These are phyloP conservation scores for Vanderwaltozyma polyspora DNA, from an alignment of 805 yeast genomes.

Conservation along the genomic window DNA sequence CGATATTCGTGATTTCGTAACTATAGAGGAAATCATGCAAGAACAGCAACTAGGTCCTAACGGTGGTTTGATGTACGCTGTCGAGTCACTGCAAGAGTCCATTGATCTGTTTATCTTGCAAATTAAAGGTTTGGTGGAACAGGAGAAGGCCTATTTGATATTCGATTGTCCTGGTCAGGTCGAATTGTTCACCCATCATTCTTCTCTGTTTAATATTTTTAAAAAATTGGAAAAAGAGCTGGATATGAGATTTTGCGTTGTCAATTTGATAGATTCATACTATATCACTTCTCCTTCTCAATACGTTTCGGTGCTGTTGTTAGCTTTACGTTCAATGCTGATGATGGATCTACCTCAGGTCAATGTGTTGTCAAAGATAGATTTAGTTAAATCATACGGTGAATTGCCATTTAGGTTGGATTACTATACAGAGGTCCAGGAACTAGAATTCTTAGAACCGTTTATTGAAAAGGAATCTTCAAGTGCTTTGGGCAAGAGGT, in stretches of 20 bases:
- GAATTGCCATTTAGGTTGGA: constrained; percentile 71
- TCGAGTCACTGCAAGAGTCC: constrained; percentile 52
- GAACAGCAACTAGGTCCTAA: constrained; percentile 65
- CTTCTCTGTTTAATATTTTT: constrained; percentile 60
- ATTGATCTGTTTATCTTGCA: constrained; percentile 48
- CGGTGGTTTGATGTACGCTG: constrained; percentile 84
- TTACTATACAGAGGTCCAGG: constrained; percentile 88
- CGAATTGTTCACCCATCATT: constrained; percentile 85
- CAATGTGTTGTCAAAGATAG: constrained; percentile 87
- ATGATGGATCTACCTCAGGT: constrained; percentile 88
- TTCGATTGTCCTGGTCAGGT: constrained; percentile 96
- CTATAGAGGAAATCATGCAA: constrained; percentile 69
- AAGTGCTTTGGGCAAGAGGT: constrained; percentile 51
- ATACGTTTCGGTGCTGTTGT: constrained; percentile 67
- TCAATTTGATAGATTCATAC: constrained; percentile 72
- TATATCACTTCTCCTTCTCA: constrained; percentile 81
- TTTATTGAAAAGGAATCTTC: constrained; percentile 64
- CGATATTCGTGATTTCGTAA: constrained; percentile 68
- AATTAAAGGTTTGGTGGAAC: constrained; percentile 43
- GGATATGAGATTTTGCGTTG: constrained; percentile 71
- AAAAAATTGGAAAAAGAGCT: constrained; percentile 48
- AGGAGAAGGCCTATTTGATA: constrained; percentile 52
- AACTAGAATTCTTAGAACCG: constrained; percentile 58
- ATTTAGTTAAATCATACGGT: constrained; percentile 65
- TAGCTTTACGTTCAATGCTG: constrained; percentile 83